These are phyloP conservation scores for Hericium alpestre DNA, from an alignment of 768 basidiomycete species.

Conservation along the genomic window DNA sequence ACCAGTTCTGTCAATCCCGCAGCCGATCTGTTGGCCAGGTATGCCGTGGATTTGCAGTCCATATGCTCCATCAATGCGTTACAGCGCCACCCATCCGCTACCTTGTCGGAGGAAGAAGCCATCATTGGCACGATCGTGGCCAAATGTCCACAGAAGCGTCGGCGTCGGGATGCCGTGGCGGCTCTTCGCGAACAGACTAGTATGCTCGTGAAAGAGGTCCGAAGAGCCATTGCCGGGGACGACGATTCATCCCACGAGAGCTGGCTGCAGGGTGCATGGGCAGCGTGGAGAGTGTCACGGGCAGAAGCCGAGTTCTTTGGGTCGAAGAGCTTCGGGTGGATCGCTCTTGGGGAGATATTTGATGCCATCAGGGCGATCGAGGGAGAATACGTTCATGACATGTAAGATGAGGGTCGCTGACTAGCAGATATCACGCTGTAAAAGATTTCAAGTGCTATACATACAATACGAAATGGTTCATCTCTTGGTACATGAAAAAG, in stretches of 20 bases:
- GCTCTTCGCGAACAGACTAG: slow-evolving; percentile 46
- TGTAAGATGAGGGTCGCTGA: slow-evolving; percentile 1
- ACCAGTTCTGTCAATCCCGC: slow-evolving; percentile 4
- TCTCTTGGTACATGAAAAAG: background rate
- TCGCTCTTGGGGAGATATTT: slow-evolving; percentile 48
- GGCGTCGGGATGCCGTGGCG: slow-evolving; percentile 41
- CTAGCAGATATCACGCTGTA: background rate
- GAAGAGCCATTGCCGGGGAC: slow-evolving; percentile 40
- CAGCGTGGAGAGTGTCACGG: slow-evolving; percentile 40
- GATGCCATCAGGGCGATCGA: slow-evolving; percentile 39
- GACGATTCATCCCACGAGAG: slow-evolving; percentile 28
- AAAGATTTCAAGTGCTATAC: background rate
- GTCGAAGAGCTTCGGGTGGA: slow-evolving; percentile 51
- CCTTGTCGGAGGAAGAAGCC: slow-evolving; percentile 53
- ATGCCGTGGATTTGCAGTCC: slow-evolving; percentile 34
- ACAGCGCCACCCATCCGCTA: slow-evolving; percentile 23
- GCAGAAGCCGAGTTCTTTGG: slow-evolving; percentile 34
- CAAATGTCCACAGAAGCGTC: slow-evolving; percentile 47
- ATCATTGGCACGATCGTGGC: slow-evolving; percentile 57
- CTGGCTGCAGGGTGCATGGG: slow-evolving; percentile 40
- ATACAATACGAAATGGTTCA: background rate
- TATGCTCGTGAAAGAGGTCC: slow-evolving; percentile 37
- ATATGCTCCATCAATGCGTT: slow-evolving; percentile 40
- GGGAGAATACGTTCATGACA: slow-evolving; percentile 9
- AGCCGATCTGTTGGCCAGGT: slow-evolving; percentile 22